A percentile compares a stretch with the other conserved stretches of the same genome.
Conservation (phyloP, 306 rosid genomes). For the Corylus heterophylla region DNA sequence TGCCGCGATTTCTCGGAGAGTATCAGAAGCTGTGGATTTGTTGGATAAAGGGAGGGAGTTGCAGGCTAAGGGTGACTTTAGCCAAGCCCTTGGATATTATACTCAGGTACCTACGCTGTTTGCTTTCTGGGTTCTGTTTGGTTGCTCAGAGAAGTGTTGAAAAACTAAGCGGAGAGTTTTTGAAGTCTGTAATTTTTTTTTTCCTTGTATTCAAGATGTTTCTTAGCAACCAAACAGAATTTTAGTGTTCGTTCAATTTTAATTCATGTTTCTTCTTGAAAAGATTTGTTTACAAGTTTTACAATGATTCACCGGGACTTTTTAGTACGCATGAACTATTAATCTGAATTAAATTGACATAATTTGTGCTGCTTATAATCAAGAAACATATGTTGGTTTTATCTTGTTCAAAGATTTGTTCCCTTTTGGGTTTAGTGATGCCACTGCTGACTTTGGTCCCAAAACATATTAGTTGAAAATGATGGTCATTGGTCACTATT, state of each 20-base stretch:
- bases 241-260: not conserved
- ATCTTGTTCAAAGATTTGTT: not conserved
- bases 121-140: not conserved
- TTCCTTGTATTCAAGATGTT: not conserved
- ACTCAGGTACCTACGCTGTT: slow-evolving; percentile 43
- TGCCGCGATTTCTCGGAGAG: slow-evolving; percentile 44
- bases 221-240: not conserved
- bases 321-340: not conserved
- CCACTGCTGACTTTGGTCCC: not conserved
- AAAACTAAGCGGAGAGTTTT: not conserved
- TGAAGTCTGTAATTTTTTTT: not conserved
- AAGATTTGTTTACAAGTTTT: not conserved
- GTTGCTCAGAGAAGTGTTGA: not conserved
- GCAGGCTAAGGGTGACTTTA: slow-evolving; percentile 68
- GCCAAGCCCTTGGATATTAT: slow-evolving; percentile 61
- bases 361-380: not conserved
- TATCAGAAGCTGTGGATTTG: slow-evolving; percentile 60
- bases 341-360: not conserved
- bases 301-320: not conserved
- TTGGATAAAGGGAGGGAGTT: slow-evolving; percentile 75
- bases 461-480: not conserved
- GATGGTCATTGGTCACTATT: not conserved
- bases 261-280: not conserved
- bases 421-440: not conserved
- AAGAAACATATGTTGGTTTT: not conserved